Conservation (phyloP, 2,329 filamentous ascomycete species). For the Purpureocillium lavendulum region DNA sequence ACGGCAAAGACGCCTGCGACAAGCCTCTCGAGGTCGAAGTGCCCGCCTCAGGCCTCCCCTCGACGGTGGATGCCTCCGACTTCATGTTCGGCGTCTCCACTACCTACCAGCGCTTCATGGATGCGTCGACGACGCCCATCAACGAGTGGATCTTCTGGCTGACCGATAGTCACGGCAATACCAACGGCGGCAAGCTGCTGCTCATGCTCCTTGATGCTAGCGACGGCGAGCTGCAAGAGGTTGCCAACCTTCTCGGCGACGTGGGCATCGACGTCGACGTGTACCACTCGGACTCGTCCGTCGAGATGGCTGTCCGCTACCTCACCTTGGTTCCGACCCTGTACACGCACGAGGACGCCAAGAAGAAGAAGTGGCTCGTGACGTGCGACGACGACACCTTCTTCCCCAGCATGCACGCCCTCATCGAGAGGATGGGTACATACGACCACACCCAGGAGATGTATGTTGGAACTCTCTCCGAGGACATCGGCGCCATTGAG, state of each 20-base stretch:
- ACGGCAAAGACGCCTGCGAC: slow-evolving; percentile 33
- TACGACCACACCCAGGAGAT: slow-evolving; percentile 44
- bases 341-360: slow-evolving; percentile 41
- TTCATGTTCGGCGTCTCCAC: slow-evolving; percentile 54
- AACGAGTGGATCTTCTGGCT: slow-evolving; percentile 54
- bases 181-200: slow-evolving; percentile 49
- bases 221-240: slow-evolving; percentile 40
- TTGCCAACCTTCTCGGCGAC: slow-evolving; percentile 34
- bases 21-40: slow-evolving; percentile 43
- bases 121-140: slow-evolving; percentile 41
- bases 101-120: slow-evolving; percentile 45
- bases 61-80: slow-evolving; percentile 43
- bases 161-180: slow-evolving; percentile 44
- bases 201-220: slow-evolving; percentile 45
- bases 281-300: slow-evolving; percentile 41
- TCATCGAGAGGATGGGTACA: slow-evolving; percentile 40
- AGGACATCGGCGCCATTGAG: slow-evolving; percentile 51
- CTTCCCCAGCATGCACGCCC: slow-evolving; percentile 49
- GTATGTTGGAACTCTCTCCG: slow-evolving; percentile 54
- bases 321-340: slow-evolving; percentile 45
- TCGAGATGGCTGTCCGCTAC: slow-evolving; percentile 52
- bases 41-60: slow-evolving; percentile 39
- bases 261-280: slow-evolving; percentile 50
- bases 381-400: slow-evolving; percentile 60
- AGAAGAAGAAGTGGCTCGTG: slow-evolving; percentile 49